Conservation (phyloP, 192 early-diverging fungal species). For the Rhizophagus clarus region DNA sequence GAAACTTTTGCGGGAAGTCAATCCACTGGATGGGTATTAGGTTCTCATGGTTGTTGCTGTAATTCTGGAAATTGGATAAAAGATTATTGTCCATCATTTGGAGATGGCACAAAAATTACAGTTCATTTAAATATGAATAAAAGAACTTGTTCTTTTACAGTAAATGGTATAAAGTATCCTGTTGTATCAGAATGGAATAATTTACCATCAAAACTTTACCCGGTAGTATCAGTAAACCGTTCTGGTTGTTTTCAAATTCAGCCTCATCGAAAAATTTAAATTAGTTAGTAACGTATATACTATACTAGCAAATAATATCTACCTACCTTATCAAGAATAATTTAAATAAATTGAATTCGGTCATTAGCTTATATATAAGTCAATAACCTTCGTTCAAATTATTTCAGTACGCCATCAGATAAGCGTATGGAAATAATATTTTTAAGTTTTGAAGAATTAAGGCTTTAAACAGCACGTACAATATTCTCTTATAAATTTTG, state of each 20-base stretch:
- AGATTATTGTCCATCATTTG: constrained; percentile 18
- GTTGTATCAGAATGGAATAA: not conserved
- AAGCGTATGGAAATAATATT: too few species aligned
- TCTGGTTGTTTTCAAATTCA: not conserved
- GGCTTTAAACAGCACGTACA: too few species aligned
- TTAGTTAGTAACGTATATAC: too few species aligned
- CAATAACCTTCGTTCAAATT: too few species aligned
- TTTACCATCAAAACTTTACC: constrained; percentile 28
- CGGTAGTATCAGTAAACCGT: constrained; percentile 1
- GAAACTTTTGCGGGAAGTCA: not conserved
- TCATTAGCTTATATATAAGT: too few species aligned
- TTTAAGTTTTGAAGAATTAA: too few species aligned
- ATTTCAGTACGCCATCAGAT: too few species aligned
- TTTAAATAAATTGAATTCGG: too few species aligned
- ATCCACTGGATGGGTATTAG: not conserved
- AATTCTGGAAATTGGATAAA: not conserved
- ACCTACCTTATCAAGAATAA: too few species aligned
- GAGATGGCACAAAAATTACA: not conserved
- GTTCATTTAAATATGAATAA: constrained; percentile 29
- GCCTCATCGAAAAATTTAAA: not conserved
- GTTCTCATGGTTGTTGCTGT: not conserved
- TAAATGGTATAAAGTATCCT: constrained; percentile 14
- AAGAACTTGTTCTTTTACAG: constrained; percentile 13
- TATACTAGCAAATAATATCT: too few species aligned
- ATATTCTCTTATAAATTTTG: too few species aligned